Conservation (phyloP, 352 stramenopile genomes). For the Plasmopara viticola region DNA sequence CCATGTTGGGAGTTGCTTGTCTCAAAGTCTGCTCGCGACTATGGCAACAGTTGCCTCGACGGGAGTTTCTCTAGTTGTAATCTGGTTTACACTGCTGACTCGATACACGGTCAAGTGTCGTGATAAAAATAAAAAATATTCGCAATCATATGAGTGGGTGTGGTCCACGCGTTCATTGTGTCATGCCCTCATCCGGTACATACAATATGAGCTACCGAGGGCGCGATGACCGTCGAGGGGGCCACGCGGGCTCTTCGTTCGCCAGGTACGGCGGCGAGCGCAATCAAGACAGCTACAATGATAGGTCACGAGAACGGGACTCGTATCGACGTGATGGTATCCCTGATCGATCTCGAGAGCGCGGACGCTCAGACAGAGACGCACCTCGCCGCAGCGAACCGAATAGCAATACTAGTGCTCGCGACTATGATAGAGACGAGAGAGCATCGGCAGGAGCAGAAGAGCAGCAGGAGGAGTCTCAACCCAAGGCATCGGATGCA, state of each 20-base stretch:
- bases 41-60: slow-evolving; percentile 9
- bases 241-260: slow-evolving; percentile 19
- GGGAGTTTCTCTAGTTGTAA: slow-evolving; percentile 20
- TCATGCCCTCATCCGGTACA: slow-evolving; percentile 4
- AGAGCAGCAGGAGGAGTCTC: slow-evolving; percentile 19
- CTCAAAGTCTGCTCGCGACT: slow-evolving; percentile 20
- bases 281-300: slow-evolving; percentile 20
- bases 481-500: slow-evolving; percentile 33
- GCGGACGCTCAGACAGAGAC: slow-evolving; percentile 30
- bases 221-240: slow-evolving; percentile 17
- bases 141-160: neutral
- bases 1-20: slow-evolving; percentile 40
- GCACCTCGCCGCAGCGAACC: slow-evolving; percentile 27
- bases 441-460: neutral
- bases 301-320: slow-evolving; percentile 27
- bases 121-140: slow-evolving; percentile 8
- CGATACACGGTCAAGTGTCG: neutral
- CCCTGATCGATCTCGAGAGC: slow-evolving; percentile 23
- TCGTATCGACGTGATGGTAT: slow-evolving; percentile 22
- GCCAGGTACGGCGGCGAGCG: slow-evolving; percentile 24
- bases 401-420: slow-evolving; percentile 18
- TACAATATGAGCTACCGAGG: slow-evolving; percentile 27
- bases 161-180: neutral
- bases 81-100: slow-evolving; percentile 4
- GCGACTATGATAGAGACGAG: slow-evolving; percentile 30